phyloP scores from a whole-genome alignment of 345 rosid species.

The Ceriops decandra region DNA sequence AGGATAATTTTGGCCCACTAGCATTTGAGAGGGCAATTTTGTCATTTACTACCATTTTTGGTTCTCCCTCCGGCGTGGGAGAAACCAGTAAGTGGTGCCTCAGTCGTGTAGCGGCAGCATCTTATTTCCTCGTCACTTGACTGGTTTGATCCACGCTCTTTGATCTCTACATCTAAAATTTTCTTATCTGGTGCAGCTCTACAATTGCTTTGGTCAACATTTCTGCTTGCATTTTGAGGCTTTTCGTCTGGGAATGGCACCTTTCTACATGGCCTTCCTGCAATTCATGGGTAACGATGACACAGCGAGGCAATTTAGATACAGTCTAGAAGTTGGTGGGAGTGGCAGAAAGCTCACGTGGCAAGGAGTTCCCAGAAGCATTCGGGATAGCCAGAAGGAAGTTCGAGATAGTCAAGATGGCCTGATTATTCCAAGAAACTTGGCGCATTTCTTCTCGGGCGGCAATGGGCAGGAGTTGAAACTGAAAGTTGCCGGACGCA shows the following conservation, averaged over 20 bases:
- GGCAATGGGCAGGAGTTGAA: conserved; percentile 45
- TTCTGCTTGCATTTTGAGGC: conserved; percentile 66
- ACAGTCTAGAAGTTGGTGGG: conserved; percentile 56
- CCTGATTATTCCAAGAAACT: conserved; percentile 42
- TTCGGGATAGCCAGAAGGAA: conserved; percentile 50
- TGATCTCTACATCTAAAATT: background rate
- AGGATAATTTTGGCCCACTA: no score
- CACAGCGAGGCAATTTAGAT: conserved; percentile 45
- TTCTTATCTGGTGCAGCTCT: conserved; percentile 35
- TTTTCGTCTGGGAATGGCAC: conserved; percentile 45
- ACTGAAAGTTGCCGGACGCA: conserved; percentile 46
- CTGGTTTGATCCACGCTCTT: background rate
- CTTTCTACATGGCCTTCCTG: conserved; percentile 57
- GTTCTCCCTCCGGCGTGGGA: no score
- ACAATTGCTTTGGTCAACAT: conserved; percentile 48
- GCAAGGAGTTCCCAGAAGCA: conserved; percentile 58
- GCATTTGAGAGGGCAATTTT: background rate
- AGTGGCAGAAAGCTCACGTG: conserved; percentile 47
- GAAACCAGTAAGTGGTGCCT: no score
- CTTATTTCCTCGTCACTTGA: no score
- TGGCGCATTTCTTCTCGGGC: conserved; percentile 56
- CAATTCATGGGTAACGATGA: conserved; percentile 57
- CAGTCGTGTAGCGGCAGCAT: no score
- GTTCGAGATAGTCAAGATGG: conserved; percentile 60
- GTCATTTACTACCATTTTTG: background rate